phyloP scores from a whole-genome alignment of 2,329 filamentous ascomycete genomes.

The Fusarium dlaminii region DNA sequence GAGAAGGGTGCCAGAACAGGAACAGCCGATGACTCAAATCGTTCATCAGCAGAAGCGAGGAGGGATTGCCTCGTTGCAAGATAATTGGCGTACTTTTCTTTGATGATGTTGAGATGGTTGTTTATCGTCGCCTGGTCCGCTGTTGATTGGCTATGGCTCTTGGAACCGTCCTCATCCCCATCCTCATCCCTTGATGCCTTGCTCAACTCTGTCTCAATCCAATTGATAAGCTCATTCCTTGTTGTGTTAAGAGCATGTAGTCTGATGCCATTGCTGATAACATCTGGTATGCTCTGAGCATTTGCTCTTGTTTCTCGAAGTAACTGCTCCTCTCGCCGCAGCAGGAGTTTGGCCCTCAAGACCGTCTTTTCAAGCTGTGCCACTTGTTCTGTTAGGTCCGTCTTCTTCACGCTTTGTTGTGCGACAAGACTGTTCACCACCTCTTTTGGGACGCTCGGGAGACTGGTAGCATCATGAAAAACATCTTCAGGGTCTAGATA shows the following conservation, averaged over 20 bases:
- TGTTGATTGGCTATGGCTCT: slow-evolving; percentile 31
- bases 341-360: slow-evolving; percentile 65
- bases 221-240: slow-evolving; percentile 68
- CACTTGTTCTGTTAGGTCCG: slow-evolving; percentile 59
- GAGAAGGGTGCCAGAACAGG: slow-evolving; percentile 29
- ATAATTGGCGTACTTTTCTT: slow-evolving; percentile 64
- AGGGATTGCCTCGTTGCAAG: slow-evolving; percentile 59
- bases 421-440: slow-evolving; percentile 61
- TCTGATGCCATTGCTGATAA: slow-evolving; percentile 53
- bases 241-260: slow-evolving; percentile 64
- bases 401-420: slow-evolving; percentile 50
- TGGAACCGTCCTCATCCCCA: slow-evolving; percentile 40
- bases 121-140: slow-evolving; percentile 47
- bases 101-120: slow-evolving; percentile 57
- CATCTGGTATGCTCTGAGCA: slow-evolving; percentile 49
- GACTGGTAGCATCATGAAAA: slow-evolving; percentile 54
- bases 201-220: slow-evolving; percentile 71
- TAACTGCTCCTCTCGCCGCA: slow-evolving; percentile 65
- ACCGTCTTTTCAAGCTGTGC: slow-evolving; percentile 66
- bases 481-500: slow-evolving; percentile 62
- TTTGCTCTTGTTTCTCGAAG: slow-evolving; percentile 58
- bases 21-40: slow-evolving; percentile 42
- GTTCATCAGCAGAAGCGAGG: slow-evolving; percentile 52
- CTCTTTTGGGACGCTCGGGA: slow-evolving; percentile 62
- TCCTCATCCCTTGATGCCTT: slow-evolving; percentile 57